These are phyloP conservation scores for Saitozyma podzolica DNA, from an alignment of 768 basidiomycete species.

Conservation along the genomic window DNA sequence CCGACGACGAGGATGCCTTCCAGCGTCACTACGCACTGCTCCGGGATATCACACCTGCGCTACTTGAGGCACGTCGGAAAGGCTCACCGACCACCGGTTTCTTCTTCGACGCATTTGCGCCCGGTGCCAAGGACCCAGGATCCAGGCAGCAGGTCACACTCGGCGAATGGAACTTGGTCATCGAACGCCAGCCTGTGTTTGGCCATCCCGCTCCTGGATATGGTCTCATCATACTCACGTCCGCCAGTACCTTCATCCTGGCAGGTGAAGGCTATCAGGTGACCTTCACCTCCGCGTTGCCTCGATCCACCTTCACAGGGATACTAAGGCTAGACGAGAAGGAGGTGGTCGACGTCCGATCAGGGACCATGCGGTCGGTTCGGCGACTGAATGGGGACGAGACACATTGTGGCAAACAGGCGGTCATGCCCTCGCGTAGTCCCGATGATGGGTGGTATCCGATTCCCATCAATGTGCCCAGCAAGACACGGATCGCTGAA, in stretches of 20 bases:
- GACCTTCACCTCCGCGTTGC: neutral
- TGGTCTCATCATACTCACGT: conserved; percentile 13
- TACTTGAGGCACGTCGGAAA: conserved; percentile 7
- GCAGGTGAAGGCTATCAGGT: conserved; percentile 16
- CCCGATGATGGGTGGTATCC: conserved; percentile 1
- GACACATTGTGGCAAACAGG: neutral
- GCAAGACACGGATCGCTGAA: conserved; percentile 1
- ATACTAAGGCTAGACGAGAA: conserved; percentile 12
- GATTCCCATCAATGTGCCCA: neutral
- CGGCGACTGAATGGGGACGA: conserved; percentile 7
- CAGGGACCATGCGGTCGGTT: neutral
- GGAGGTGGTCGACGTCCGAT: conserved; percentile 8
- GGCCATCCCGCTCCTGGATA: conserved; percentile 15
- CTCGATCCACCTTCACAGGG: conserved; percentile 2
- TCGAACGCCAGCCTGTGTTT: conserved; percentile 3
- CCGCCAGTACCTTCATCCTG: conserved; percentile 2
- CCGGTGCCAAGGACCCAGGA: conserved; percentile 12
- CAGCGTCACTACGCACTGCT: conserved; percentile 5
- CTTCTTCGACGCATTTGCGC: conserved; percentile 15
- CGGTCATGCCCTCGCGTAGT: conserved; percentile 2
- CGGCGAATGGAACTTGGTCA: conserved; percentile 12
- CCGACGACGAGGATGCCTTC: neutral
- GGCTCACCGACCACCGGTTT: conserved; percentile 9
- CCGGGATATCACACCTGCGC: conserved; percentile 1
- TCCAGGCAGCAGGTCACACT: neutral